phyloP scores from a whole-genome alignment of 257 asterid species.

The Penstemon eatonii region DNA sequence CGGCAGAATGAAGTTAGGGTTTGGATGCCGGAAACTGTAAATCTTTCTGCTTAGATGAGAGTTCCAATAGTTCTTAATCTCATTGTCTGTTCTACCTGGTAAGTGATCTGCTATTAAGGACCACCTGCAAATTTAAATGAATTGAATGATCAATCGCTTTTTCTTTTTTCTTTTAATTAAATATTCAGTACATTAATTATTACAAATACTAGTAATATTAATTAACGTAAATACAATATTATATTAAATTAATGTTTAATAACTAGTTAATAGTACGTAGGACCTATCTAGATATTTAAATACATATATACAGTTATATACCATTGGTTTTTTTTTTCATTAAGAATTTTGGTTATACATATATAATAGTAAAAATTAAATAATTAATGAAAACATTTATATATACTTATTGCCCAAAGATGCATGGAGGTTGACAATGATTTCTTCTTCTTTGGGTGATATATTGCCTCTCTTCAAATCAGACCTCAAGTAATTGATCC shows the following conservation, averaged over 20 bases:
- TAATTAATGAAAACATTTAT: too few relatives aligned
- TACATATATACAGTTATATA: too few relatives aligned
- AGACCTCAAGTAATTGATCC: slow-evolving; percentile 86
- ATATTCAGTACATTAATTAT: not conserved
- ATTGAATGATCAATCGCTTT: too few relatives aligned
- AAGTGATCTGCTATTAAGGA: slow-evolving; percentile 71
- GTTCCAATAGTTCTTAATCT: slow-evolving; percentile 87
- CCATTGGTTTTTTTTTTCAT: too few relatives aligned
- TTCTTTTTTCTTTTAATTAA: not conserved
- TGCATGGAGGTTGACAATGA: slow-evolving; percentile 65
- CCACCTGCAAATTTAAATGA: slow-evolving; percentile 52
- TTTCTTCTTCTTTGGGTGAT: slow-evolving; percentile 59
- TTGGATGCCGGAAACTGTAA: slow-evolving; percentile 42
- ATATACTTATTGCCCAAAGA: slow-evolving; percentile 76
- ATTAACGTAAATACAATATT: too few relatives aligned
- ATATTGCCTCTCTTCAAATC: slow-evolving; percentile 86
- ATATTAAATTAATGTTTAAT: too few relatives aligned
- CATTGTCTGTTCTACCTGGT: slow-evolving; percentile 98
- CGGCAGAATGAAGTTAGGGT: slow-evolving; percentile 25
- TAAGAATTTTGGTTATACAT: too few relatives aligned
- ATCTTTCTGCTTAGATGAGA: slow-evolving; percentile 74
- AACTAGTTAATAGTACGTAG: too few relatives aligned
- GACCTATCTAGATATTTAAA: too few relatives aligned
- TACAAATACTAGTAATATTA: too few relatives aligned
- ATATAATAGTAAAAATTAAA: too few relatives aligned